A percentile compares a stretch with the other conserved stretches of the same genome.
These are phyloP conservation scores for Lactarius pseudohatsudake DNA, from an alignment of 768 basidiomycete species.

Conservation along the genomic window DNA sequence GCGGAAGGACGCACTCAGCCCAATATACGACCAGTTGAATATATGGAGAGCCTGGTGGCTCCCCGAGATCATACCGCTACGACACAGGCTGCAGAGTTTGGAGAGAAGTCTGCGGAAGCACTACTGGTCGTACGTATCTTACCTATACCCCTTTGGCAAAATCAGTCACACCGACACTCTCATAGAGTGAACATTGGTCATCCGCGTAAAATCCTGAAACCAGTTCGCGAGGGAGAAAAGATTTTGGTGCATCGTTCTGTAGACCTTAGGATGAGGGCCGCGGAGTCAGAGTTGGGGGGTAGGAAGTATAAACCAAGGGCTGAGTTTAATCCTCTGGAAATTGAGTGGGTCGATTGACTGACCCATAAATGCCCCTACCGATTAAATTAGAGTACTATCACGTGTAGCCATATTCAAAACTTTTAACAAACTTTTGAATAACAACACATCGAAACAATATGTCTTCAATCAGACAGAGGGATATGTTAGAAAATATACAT, in stretches of 20 bases:
- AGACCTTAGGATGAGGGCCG: slow-evolving; percentile 20
- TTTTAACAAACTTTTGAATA: too few species aligned
- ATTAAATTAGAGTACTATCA: too few species aligned
- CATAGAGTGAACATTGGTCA: slow-evolving; percentile 10
- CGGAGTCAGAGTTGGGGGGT: slow-evolving; percentile 28
- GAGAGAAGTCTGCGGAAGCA: not conserved
- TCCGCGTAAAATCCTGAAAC: not conserved
- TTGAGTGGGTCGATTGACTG: slow-evolving; percentile 28
- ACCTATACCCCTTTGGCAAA: not conserved
- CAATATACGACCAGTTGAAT: slow-evolving; percentile 58
- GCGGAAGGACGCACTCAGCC: slow-evolving; percentile 52
- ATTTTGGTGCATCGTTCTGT: slow-evolving; percentile 17
- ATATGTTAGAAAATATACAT: too few species aligned
- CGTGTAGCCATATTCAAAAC: too few species aligned
- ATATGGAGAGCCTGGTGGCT: slow-evolving; percentile 59
- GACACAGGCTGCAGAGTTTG: slow-evolving; percentile 5
- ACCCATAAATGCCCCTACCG: not conserved
- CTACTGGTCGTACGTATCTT: slow-evolving; percentile 10
- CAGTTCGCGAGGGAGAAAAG: not conserved
- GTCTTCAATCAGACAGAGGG: too few species aligned
- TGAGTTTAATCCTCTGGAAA: slow-evolving; percentile 27
- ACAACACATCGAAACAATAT: too few species aligned
- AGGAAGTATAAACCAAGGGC: slow-evolving; percentile 37
- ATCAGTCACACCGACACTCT: not conserved
- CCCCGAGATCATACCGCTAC: slow-evolving; percentile 48